Base-by-base conservation (phyloP, 257 asterid species). In the Paraleonurus japonicus region DNA sequence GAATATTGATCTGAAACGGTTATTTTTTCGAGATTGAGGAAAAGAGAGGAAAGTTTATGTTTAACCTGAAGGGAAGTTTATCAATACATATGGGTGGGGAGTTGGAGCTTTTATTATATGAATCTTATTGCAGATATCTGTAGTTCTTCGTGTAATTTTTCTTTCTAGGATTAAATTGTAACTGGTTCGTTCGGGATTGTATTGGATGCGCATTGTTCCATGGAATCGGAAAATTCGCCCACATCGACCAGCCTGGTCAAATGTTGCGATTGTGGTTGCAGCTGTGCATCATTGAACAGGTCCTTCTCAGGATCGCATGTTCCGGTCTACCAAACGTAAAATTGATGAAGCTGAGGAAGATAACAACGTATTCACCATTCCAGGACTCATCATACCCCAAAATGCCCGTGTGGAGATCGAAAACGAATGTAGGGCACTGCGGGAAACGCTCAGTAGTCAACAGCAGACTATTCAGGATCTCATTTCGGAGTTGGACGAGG, bases 401-500 rank as follows among this genome's bases (percentile, higher is more conserved):
- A 86, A 80, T 63, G 97, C 97, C 28, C 98, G 97, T 28, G 80
- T 92, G 60, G 96, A 88, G 70, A 70, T 87, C 39, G 97, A 75
- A 65, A 88, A 89, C 55, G 99, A 95, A 81, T 88, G 96, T 69
- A 77, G 30, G 41, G 94, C 92, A 6, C 76, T 95, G 71, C 91
- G 98, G 7, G 98, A 95, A 77, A 85, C 87, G 53, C 95, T 95
- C 60, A 9, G 78, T 80, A 87, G 81, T 61, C 97, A 92, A 72
- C 99, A 92, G 77, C 83, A 81, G 70, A 85, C 84, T 11, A 87
- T 95, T 77, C 92, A 86, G 77, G 98, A 87, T 27, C 92, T 95
- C 69, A 81, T 85, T 12, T 17, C 75, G 24, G 99, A 95, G 85
- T 80, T 95, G 83, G 99, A 95, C 16, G 97, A 92, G 86, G 99